Base-by-base conservation (phyloP, 1,284 basidiomycete species). In the Bondarzewia mesenterica region DNA sequence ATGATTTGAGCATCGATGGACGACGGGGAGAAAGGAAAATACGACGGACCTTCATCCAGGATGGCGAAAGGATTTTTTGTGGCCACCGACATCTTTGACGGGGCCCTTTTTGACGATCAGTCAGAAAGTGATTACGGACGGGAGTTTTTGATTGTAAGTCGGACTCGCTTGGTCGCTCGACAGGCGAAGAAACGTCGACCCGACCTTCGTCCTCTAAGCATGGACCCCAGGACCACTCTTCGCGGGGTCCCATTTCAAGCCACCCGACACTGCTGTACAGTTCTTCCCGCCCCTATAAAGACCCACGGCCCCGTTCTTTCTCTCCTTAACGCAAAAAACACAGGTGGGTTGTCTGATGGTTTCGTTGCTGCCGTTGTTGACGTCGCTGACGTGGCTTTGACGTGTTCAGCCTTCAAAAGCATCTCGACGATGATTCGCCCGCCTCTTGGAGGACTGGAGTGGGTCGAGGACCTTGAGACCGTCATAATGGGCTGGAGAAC, bases 381-480 rank as follows among this genome's bases (percentile, higher is more conserved):
- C 47, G 41, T 42, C 43, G 22, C 57, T 54, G 16, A 44, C 38
- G 3, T 5, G 18, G 23, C 43, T n/a, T n/a, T n/a, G n/a, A n/a
- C 42, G 16, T 18, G n/a, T 2, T 16, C 55, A 85, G 84, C 77
- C 75, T 70, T 68, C 62, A 80, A 86, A 89, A 89, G 86, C 86
- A 89, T 89, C 86, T 88, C 82, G 77, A 81, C 73, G 82, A 89
- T 58, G 85, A 80, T 67, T 70, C 69, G 80, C 76, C 77, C 82
- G 77, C 85, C 81, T 68, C 54, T 57, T 52, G 55, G 54, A 68
- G 80, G 81, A 83, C 73, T 77, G 77, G 77, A 59, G 82, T 70
- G 72, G 77, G 72, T 85, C 82, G 75, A 87, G 77, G 86, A 89
- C 77, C 72, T 80, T 74, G 85, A 82, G 86, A 89, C 82, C 86